Evolutionary conservation across 2,329 filamentous ascomycete species (phyloP), one percentile per base, ranked within the genome.

Genomic region (Metarhizium brunneum): DNA sequence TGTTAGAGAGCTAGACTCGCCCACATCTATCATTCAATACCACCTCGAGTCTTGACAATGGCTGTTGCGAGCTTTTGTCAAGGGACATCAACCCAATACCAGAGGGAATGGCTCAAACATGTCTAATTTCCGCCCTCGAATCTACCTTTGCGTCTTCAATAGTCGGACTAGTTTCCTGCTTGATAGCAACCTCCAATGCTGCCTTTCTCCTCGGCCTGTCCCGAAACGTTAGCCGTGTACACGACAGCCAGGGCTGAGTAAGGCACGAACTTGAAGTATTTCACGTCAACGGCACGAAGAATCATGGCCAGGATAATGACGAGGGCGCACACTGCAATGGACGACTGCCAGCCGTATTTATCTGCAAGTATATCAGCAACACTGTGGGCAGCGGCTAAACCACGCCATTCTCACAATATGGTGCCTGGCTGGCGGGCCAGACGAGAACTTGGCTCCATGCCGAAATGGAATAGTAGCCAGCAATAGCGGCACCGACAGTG

Each of bases 361-460:
- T 75, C 70, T 73, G 25, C 13, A 38, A 6, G 4, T 14, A 29
- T 14, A 20, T 58, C 14, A 59, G 49, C 16, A 58, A 29, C 32
- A 16, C 20, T 4, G 16, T 25, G 1, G 3, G 11, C 2, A 6
- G 29, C 14, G 18, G 6, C 30, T 6, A 47, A 10, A 30, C n/a
- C 25, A 25, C 4, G 25, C 42, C 30, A 8, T 7, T 16, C 70
- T 61, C 65, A 69, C 74, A 80, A 51, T 73, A 75, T 0, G 77
- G 77, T 2, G 77, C 77, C 57, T 80, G 72, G 1, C 67, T 69
- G 1, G 77, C 76, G 3, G 77, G 77, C 77, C 77, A 80, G 2
- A 78, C 72, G 2, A 79, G 66, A 2, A 80, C 75, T 54, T 79
- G 76, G 6, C 73, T 76, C 76, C 76, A 80, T 1, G 77, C 74